Base-by-base conservation (phyloP, 305 asterid genomes). In the Salvia sclarea region DNA sequence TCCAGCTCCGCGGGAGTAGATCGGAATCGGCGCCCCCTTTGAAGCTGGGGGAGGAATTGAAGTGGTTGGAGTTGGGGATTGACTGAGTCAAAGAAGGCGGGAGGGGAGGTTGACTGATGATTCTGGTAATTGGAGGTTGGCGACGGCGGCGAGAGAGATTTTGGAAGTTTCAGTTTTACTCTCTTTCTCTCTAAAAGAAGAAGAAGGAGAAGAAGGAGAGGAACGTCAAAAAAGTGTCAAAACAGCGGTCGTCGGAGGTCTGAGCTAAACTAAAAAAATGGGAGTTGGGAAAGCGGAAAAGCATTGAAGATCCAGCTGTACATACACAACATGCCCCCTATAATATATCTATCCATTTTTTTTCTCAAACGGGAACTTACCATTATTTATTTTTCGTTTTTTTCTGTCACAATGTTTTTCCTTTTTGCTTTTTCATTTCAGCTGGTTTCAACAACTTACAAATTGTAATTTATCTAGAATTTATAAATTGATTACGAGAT, bases 271-370 rank as follows among this genome's bases (percentile, higher is more conserved):
- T 58, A 68, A 70, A 75, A 56, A 47, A 31, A 56, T 21, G 40
- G 41, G 41, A 38, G 69, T 22, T 41, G 70, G 69, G 65, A 61
- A 74, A 66, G 72, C 24, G 60, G 31, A 66, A 71, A 75, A 55
- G 74, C 72, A 33, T 66, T 61, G 72, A 58, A 69, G 65, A 59
- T 60, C 75, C 83, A 79, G 80, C 83, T 79, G 72, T 78, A 52
- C 49, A 12, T 61, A 55, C 67, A 54, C 54, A 44, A 37, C 11
- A 11, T 38, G 13, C 8, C 21, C 37, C 40, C 49, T 37, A n/a
- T n/a, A n/a, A n/a, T n/a, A 59, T 40, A 67, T 60, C 43, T 50
- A 73, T 50, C 28, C n/a, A 35, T 16, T 43, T 43, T 8, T 52
- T 52, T 52, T 52, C 58, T 52, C 35, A 50, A 48, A 18, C 13